phyloP scores from a whole-genome alignment of 2,329 filamentous ascomycete species.

The Fusarium subtropicale region DNA sequence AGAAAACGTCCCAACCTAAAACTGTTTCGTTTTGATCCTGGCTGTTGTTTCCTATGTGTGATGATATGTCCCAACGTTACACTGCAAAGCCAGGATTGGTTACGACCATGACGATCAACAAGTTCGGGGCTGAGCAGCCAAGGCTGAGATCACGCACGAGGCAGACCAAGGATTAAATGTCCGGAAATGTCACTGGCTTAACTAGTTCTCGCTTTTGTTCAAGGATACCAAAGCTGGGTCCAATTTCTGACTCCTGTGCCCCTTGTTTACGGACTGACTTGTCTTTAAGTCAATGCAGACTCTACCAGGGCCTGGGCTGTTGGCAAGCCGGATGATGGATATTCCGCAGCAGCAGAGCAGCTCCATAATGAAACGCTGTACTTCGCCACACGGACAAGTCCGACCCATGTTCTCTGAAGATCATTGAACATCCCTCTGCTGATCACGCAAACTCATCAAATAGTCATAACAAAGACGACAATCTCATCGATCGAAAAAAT shows the following conservation, averaged over 20 bases:
- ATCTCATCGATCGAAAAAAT: neutral
- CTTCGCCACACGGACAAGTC: conserved; percentile 14
- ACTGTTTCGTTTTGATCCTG: neutral
- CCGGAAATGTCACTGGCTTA: neutral
- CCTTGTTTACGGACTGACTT: neutral
- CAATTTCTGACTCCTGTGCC: neutral
- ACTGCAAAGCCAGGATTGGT: conserved; percentile 6
- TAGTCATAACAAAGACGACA: neutral
- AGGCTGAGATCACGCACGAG: neutral
- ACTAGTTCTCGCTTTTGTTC: neutral
- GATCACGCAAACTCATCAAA: neutral
- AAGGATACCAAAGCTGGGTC: neutral
- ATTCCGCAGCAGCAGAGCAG: neutral
- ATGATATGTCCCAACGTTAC: neutral
- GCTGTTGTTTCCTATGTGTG: neutral
- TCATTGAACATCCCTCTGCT: neutral
- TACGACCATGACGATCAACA: neutral
- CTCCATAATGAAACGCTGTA: neutral
- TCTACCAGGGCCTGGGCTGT: neutral
- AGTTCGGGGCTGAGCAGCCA: neutral
- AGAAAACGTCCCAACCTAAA: neutral
- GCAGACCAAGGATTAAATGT: neutral
- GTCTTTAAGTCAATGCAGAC: neutral
- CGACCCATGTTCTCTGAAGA: neutral
- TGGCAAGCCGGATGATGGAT: conserved; percentile 1